These are phyloP conservation scores for Sphaceloma murrayae DNA, from an alignment of 2,329 filamentous ascomycete species.

Conservation along the genomic window DNA sequence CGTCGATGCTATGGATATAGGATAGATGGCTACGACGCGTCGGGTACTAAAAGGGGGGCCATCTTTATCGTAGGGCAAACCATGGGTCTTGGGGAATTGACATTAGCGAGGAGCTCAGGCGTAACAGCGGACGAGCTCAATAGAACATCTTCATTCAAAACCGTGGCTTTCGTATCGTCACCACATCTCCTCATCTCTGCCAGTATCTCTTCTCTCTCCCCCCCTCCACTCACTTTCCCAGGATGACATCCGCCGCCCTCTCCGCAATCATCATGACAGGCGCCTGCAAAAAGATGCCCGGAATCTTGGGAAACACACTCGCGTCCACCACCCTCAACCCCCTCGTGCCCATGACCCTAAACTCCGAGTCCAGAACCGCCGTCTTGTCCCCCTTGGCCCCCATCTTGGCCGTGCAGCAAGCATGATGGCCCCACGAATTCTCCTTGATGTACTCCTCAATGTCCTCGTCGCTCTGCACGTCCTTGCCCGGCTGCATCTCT, in stretches of 20 bases:
- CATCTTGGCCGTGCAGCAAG: constrained; percentile 34
- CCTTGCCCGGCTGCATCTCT: constrained; percentile 16
- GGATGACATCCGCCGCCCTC: constrained; percentile 31
- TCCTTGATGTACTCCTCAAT: constrained; percentile 20
- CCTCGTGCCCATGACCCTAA: constrained; percentile 23
- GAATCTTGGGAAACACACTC: constrained; percentile 35
- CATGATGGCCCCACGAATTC: constrained; percentile 29
- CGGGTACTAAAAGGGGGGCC: neutral
- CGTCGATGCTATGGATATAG: constrained; percentile 59
- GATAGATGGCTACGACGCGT: constrained; percentile 19
- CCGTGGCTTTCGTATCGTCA: too few species aligned
- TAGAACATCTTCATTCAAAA: too few species aligned
- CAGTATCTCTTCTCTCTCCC: too few species aligned
- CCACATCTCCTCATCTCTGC: too few species aligned
- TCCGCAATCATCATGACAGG: constrained; percentile 28
- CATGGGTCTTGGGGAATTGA: too few species aligned
- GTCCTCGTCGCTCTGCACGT: constrained; percentile 18
- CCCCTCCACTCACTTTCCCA: constrained; percentile 15
- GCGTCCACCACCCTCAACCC: constrained; percentile 37
- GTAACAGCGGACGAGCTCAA: too few species aligned
- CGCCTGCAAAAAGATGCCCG: constrained; percentile 20
- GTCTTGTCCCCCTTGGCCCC: constrained; percentile 17
- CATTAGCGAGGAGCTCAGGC: too few species aligned
- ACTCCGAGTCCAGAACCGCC: constrained; percentile 23
- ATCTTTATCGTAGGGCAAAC: too few species aligned